Evolutionary conservation across 2,329 filamentous ascomycete species (phyloP), one percentile per base, ranked within the genome.

Genomic region (Talaromyces verruculosus): DNA sequence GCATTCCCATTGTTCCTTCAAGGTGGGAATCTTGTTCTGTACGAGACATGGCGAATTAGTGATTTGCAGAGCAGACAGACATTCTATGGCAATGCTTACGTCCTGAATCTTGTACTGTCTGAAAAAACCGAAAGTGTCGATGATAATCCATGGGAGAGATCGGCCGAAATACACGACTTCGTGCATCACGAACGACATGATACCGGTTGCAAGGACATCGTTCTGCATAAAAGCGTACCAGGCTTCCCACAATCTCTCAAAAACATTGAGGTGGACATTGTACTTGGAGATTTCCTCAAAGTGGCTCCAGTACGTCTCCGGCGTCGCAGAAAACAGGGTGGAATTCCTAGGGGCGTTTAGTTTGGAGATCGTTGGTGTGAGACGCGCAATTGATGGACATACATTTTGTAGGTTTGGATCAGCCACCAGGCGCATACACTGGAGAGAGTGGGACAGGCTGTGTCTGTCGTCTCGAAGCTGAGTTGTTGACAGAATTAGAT

Each of bases 171-270:
- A 99, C 74, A 99, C 87, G 47, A 88, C 64, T 81, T 99, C 95
- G 84, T 99, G 95, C 87, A 98, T 92, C 71, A 90, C 81, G 79
- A 99, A 99, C 74, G 93, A 97, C 91, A 98, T 90, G 83, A 99
- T 95, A 68, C 95, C 95, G 3, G 95, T 99, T 67, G 95, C 95
- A 68, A 99, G 88, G 64, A 91, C 89, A 81, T 99, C 95, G 79
- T 99, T 99, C 79, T 96, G 92, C 90, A 98, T 97, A 86, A 89
- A 99, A 17, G 94, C 87, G 79, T 99, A 99, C 94, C 93, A 98
- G 47, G 93, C 89, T 80, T 91, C 90, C 95, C 95, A 99, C 71
- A 97, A 84, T 76, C 89, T 89, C 85, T 99, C 95, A 74, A 89
- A 83, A 69, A 92, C 84, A 80, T 92, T 97, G 75, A 99, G 88